A percentile compares a stretch with the other conserved stretches of the same genome.
phyloP scores from a whole-genome alignment of 352 stramenopile genomes.

The Ochromonadaceae sp. region DNA sequence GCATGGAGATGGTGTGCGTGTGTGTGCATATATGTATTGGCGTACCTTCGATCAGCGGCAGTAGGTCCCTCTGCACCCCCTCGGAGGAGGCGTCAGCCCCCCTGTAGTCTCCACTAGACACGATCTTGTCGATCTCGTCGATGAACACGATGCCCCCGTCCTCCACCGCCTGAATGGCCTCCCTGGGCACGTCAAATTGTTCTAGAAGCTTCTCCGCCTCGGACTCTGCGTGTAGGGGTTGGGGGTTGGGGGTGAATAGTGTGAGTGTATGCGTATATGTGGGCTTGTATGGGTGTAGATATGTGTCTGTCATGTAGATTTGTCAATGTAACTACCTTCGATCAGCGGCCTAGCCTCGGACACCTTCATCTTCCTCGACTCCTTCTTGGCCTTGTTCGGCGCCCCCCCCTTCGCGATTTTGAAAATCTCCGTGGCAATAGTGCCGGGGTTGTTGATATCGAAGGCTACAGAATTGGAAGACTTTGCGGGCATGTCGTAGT shows the following conservation, averaged over 20 bases:
- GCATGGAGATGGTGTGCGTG: too few species aligned
- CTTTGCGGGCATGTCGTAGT: slow-evolving; percentile 1
- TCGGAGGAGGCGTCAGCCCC: slow-evolving; percentile 89
- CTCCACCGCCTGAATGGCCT: slow-evolving; percentile 70
- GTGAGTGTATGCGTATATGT: too few species aligned
- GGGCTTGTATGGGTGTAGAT: too few species aligned
- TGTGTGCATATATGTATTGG: too few species aligned
- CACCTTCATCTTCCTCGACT: slow-evolving; percentile 53
- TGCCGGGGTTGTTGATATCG: slow-evolving; percentile 1
- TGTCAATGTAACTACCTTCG: too few species aligned
- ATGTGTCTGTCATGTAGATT: too few species aligned
- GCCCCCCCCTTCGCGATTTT: background rate
- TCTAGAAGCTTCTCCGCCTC: slow-evolving; percentile 84
- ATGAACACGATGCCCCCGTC: slow-evolving; percentile 99
- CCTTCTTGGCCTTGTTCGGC: slow-evolving; percentile 10
- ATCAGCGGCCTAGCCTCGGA: slow-evolving; percentile 78
- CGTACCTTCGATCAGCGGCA: slow-evolving; percentile 94
- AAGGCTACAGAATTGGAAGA: background rate
- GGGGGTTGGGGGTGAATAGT: too few species aligned
- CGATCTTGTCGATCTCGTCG: slow-evolving; percentile 99
- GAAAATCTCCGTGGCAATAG: background rate
- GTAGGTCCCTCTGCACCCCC: slow-evolving; percentile 92
- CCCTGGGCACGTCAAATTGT: slow-evolving; percentile 53
- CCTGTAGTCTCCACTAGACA: slow-evolving; percentile 77
- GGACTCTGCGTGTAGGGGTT: too few species aligned